Evolutionary conservation across 805 yeast species (phyloP), one percentile per base, ranked within the genome.

Genomic region (Saturnispora zaruensis): DNA sequence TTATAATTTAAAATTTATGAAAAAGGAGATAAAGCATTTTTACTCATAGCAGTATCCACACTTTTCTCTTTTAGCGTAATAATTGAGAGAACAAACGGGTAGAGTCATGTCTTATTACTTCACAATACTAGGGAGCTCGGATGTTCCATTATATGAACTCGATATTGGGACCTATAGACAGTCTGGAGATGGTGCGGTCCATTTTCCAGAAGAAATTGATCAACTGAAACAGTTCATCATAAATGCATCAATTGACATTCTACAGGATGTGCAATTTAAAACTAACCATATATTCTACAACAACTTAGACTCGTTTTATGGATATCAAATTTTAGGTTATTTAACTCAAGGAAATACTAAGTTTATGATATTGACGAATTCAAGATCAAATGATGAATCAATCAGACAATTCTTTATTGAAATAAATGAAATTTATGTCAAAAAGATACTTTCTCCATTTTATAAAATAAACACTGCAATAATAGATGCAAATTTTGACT

Each of bases 201-300:
- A 72, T 60, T 84, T 89, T 57, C 75, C 90, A 1, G 70, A 77
- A 7, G 86, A 82, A 45, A 77, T 87, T 64, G 76, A 76, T 57
- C 96, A 91, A 60, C 68, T 91, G 34, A 81, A 84, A 56, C 97
- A 96, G 21, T 91, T 89, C 60, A 81, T 93, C 26, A 76, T 90
- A 33, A 95, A 93, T 61, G 78, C 96, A 1, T 80, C 98, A 2
- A 67, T 93, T 34, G 99, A 93, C 64, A 74, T 93, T n/a, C 81
- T 93, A 0, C 96, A 93, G 55, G 96, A 90, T 58, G 67, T 80
- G 2, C 97, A 89, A 62, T 89, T 96, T 91, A 76, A 78, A 44
- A 72, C 78, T 8, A 78, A 73, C 54, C 72, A 75, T 41, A 72
- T 84, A 54, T 83, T 85, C 60, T 68, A 89, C 54, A 90, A 91